Evolutionary conservation across 2,329 filamentous ascomycete genomes (phyloP), one percentile per base, ranked within the genome.

Genomic region (Thielaviopsis ethacetica): DNA sequence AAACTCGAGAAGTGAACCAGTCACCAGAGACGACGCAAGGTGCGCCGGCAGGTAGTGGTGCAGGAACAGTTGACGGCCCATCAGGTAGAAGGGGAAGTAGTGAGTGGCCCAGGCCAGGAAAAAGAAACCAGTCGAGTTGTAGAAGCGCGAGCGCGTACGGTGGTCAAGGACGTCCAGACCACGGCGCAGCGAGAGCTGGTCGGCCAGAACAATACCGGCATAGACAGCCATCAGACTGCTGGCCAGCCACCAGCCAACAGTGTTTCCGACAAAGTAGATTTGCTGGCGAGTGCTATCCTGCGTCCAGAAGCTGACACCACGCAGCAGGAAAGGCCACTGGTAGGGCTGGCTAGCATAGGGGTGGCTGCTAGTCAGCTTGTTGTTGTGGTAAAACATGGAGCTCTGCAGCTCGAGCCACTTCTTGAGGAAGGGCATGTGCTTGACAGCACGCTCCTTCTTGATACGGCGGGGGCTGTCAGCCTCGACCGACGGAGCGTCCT

Each of bases 381-480:
- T 97, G 80, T 98, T 98, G 78, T 98, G 93, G 80, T 87, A 91
- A 80, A 98, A 98, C 91, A 98, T 98, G 66, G 91, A 89, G 55
- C 91, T 83, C 73, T 98, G 93, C 61, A 98, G 80, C 76, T 98
- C 93, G 64, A 96, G 82, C 79, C 91, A 98, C 76, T 98, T 98
- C 67, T 81, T 82, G 64, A 96, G 74, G 79, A 98, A 98, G 19
- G 91, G 84, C 67, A 97, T 71, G 21, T 77, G 77, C 77, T 94
- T 96, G 68, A 91, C 80, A 73, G 91, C 79, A 66, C 83, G 84
- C 66, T 84, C 80, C 62, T 88, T 80, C 75, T 86, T 93, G 61
- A 82, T 74, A 62, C 88, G 81, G 61, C 93, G 88, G 47, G 80
- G 76, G 65, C 84, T 82, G 65, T 89, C 88, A 5, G 72, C 76